Percentiles rank a stretch among this genome's conserved stretches.
Evolutionary conservation across 768 basidiomycete species (phyloP).

Genomic region (Boletus rufocinnamomeus): DNA sequence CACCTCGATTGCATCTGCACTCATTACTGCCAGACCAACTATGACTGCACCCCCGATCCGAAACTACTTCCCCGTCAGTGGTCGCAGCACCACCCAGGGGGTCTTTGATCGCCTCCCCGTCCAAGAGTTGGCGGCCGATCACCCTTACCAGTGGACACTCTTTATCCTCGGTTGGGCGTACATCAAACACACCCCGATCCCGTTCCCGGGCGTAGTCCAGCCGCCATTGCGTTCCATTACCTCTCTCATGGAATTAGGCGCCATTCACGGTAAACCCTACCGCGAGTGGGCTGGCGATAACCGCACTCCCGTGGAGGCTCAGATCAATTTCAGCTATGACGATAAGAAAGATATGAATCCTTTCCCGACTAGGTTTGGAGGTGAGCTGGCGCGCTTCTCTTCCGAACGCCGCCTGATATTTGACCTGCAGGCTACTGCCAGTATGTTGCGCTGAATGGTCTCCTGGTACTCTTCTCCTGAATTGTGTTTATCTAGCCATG

Average conservation of each 20-base stretch:
- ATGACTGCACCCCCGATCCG: not conserved
- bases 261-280: constrained; percentile 30
- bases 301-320: constrained; percentile 15
- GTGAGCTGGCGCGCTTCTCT: constrained; percentile 7
- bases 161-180: constrained; percentile 27
- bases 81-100: constrained; percentile 18
- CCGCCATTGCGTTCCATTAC: constrained; percentile 8
- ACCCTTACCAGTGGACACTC: constrained; percentile 31
- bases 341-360: constrained; percentile 32
- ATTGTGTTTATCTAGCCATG: constrained; percentile 16
- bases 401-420: not conserved
- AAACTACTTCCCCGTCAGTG: constrained; percentile 25
- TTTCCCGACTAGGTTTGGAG: constrained; percentile 29
- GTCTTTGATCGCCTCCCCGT: constrained; percentile 27
- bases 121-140: constrained; percentile 18
- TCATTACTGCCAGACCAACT: not conserved
- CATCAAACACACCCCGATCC: constrained; percentile 15
- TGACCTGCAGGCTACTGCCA: constrained; percentile 29
- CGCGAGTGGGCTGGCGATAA: constrained; percentile 28
- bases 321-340: constrained; percentile 17
- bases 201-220: constrained; percentile 17
- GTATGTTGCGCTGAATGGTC: constrained; percentile 11
- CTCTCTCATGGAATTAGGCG: constrained; percentile 28
- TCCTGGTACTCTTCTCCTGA: not conserved
- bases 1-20: not conserved